phyloP scores from a whole-genome alignment of 2,329 filamentous ascomycete species.

The Penicillium sp. region DNA sequence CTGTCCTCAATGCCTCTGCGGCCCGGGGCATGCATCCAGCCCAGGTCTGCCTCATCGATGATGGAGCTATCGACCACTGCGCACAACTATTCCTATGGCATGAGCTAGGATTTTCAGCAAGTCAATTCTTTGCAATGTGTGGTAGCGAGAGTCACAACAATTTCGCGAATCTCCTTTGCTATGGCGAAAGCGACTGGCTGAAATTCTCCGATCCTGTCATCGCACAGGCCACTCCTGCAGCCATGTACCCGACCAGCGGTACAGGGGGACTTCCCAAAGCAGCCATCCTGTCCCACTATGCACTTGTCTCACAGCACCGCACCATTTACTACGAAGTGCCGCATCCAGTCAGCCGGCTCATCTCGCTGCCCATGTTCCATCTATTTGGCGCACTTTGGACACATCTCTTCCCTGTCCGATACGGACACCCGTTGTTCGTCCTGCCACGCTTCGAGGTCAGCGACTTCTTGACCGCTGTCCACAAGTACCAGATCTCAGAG shows the following conservation, averaged over 20 bases:
- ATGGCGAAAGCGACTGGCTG: conserved; percentile 50
- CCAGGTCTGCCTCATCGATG: conserved; percentile 40
- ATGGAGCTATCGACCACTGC: conserved; percentile 29
- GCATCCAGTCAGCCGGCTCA: conserved; percentile 45
- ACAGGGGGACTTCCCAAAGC: conserved; percentile 63
- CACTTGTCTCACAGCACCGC: conserved; percentile 53
- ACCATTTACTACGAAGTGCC: conserved; percentile 43
- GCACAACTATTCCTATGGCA: conserved; percentile 29
- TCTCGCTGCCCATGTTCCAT: conserved; percentile 55
- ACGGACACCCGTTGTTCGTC: conserved; percentile 49
- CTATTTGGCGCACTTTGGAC: conserved; percentile 50
- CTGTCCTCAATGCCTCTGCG: conserved; percentile 35
- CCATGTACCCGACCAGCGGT: conserved; percentile 55
- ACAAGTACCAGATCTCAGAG: conserved; percentile 48
- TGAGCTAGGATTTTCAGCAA: conserved; percentile 22
- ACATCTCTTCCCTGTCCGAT: conserved; percentile 47
- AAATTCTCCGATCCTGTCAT: conserved; percentile 43
- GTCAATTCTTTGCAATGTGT: conserved; percentile 8
- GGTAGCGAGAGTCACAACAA: conserved; percentile 19
- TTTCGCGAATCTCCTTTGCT: conserved; percentile 41
- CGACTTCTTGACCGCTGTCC: conserved; percentile 41
- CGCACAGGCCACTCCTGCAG: conserved; percentile 51
- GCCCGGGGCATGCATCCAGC: conserved; percentile 31
- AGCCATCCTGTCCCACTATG: conserved; percentile 57
- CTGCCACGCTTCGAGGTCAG: conserved; percentile 47